Percentiles rank a stretch among this genome's conserved stretches.
phyloP scores from a whole-genome alignment of 352 stramenopile species.

The Globisporangium emineosum region DNA sequence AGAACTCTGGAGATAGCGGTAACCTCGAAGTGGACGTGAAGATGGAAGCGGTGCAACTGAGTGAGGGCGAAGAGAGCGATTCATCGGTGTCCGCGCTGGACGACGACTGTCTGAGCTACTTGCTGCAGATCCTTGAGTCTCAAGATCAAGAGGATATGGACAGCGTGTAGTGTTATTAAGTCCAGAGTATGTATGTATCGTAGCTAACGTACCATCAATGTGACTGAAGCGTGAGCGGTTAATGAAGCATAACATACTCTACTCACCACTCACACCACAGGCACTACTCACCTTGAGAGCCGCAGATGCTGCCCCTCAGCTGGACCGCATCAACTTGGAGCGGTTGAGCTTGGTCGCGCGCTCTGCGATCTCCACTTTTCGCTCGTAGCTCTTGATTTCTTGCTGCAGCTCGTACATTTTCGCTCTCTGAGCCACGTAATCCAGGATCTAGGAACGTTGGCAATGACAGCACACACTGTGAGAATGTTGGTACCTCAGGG shows the following conservation, averaged over 20 bases:
- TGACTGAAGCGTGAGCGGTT: background rate
- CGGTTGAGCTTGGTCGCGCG: constrained; percentile 67
- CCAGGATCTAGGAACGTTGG: constrained; percentile 53
- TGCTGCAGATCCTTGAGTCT: constrained; percentile 8
- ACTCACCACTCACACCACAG: background rate
- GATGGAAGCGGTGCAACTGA: background rate
- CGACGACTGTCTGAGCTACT: constrained; percentile 1
- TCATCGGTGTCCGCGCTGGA: background rate
- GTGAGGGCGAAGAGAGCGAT: background rate
- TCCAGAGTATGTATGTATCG: background rate
- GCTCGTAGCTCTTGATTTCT: constrained; percentile 89
- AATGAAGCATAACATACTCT: background rate
- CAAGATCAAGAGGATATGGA: background rate
- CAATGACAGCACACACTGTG: background rate
- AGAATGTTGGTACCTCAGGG: background rate
- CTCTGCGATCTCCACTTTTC: constrained; percentile 92
- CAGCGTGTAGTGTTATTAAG: background rate
- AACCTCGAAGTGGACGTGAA: background rate
- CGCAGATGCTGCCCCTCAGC: background rate
- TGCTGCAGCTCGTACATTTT: constrained; percentile 87
- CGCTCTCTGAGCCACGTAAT: constrained; percentile 90
- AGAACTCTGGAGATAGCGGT: too few species aligned
- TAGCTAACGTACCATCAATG: background rate
- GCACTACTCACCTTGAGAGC: background rate
- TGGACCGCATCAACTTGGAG: constrained; percentile 17